Evolutionary conservation across 2,329 filamentous ascomycete species (phyloP).

Genomic region (Paraphaeosphaeria sporulosa): DNA sequence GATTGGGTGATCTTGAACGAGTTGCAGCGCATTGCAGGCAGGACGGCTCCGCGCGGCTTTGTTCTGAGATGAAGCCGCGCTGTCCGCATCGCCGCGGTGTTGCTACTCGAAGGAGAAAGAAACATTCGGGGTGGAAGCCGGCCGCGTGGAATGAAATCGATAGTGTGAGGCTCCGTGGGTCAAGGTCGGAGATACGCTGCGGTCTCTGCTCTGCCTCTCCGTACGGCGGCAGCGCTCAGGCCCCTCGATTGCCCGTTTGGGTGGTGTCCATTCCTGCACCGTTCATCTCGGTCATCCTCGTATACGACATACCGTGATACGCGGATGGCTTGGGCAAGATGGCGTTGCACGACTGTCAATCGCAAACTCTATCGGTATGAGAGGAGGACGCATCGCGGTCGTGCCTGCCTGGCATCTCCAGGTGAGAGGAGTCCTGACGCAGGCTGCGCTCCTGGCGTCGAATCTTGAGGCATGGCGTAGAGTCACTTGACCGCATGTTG

Average conservation of each 20-base stretch:
- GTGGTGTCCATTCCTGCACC: neutral
- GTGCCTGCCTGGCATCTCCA: neutral
- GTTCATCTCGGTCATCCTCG: neutral
- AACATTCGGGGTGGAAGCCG: neutral
- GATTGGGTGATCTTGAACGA: conserved; percentile 1
- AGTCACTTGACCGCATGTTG: conserved; percentile 16
- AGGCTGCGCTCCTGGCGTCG: conserved; percentile 5
- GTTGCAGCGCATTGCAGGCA: neutral
- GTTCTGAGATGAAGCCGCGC: conserved; percentile 4
- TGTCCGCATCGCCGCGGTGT: conserved; percentile 6
- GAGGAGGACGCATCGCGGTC: neutral
- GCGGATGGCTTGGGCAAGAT: neutral
- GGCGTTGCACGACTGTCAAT: conserved; percentile 9
- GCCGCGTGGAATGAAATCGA: neutral
- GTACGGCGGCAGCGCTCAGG: neutral
- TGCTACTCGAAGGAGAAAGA: conserved; percentile 3
- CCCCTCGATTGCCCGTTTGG: neutral
- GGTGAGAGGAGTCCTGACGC: neutral
- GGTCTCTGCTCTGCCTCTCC: neutral
- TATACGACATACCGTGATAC: neutral
- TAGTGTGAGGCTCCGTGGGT: conserved; percentile 8
- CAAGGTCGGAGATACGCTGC: neutral
- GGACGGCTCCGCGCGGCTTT: neutral
- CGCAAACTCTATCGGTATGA: conserved; percentile 6
- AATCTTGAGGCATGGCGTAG: conserved; percentile 4